A percentile compares a stretch with the other conserved stretches of the same genome.
Evolutionary conservation across 176 grass and related monocot species (phyloP).

Genomic region (Puccinellia tenuiflora): DNA sequence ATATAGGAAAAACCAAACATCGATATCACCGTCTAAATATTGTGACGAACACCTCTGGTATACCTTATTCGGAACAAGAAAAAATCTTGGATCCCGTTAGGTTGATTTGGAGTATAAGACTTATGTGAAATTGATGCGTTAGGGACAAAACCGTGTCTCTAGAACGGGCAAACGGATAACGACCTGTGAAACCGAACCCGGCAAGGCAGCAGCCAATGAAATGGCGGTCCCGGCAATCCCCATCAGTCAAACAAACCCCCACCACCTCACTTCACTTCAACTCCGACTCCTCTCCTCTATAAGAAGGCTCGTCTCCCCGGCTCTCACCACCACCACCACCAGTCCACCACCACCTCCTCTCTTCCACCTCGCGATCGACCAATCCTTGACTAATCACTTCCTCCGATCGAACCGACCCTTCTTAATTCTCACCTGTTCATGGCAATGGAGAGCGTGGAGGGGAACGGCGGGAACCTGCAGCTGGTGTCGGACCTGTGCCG

Average conservation of each 20-base stretch:
- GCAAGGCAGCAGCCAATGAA: conserved; percentile 19
- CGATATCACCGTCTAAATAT: neutral
- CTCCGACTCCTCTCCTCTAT: neutral
- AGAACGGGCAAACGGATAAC: neutral
- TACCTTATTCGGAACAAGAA: neutral
- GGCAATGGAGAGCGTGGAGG: conserved; percentile 33
- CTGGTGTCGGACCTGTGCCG: conserved; percentile 45
- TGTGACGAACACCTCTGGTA: neutral
- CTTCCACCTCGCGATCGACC: neutral
- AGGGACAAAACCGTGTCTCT: neutral
- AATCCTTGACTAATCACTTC: neutral
- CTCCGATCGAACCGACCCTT: neutral
- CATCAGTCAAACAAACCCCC: conserved; percentile 31
- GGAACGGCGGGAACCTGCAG: neutral
- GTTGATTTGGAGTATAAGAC: too few species aligned
- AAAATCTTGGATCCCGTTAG: neutral
- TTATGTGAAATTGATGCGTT: neutral
- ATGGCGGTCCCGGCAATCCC: neutral
- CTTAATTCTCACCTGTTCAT: neutral
- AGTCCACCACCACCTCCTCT: neutral
- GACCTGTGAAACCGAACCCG: conserved; percentile 2
- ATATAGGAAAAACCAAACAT: neutral
- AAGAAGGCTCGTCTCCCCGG: neutral
- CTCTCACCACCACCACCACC: neutral
- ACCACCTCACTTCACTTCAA: conserved; percentile 15